A percentile compares a stretch with the other conserved stretches of the same genome.
Evolutionary conservation across 768 basidiomycete species (phyloP).

Genomic region (Steccherinum ochraceum): DNA sequence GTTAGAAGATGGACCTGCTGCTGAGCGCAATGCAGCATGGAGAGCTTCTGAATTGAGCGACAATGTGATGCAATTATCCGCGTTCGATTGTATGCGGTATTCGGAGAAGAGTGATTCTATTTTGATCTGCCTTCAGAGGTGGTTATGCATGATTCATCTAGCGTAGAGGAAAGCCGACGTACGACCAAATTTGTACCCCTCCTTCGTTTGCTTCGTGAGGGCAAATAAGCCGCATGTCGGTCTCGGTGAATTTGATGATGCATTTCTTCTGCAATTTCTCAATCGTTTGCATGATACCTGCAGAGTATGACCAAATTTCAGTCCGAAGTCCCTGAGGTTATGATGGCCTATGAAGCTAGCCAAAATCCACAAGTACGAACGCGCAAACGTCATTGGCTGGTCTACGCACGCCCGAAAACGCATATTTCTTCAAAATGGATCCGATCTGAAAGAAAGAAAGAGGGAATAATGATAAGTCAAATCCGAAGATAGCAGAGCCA

Average conservation of each 20-base stretch:
- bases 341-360: background rate
- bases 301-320: background rate
- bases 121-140: conserved; percentile 47
- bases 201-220: conserved; percentile 74
- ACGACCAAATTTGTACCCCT: conserved; percentile 86
- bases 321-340: background rate
- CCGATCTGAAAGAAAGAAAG: no score
- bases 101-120: conserved; percentile 61
- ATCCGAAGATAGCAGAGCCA: no score
- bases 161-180: conserved; percentile 18
- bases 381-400: conserved; percentile 45
- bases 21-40: conserved; percentile 63
- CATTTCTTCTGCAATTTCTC: conserved; percentile 84
- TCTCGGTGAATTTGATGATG: conserved; percentile 72
- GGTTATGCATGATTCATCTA: conserved; percentile 4
- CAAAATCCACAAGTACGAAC: conserved; percentile 4
- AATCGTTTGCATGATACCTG: conserved; percentile 75
- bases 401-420: conserved; percentile 57
- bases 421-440: no score
- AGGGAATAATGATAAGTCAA: no score
- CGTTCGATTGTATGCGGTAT: conserved; percentile 85
- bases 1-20: conserved; percentile 12
- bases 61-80: conserved; percentile 75
- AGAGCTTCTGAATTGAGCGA: conserved; percentile 70
- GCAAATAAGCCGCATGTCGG: conserved; percentile 78